Conservation (phyloP, 768 basidiomycete genomes). For the Coprinopsis strossmayeri region DNA sequence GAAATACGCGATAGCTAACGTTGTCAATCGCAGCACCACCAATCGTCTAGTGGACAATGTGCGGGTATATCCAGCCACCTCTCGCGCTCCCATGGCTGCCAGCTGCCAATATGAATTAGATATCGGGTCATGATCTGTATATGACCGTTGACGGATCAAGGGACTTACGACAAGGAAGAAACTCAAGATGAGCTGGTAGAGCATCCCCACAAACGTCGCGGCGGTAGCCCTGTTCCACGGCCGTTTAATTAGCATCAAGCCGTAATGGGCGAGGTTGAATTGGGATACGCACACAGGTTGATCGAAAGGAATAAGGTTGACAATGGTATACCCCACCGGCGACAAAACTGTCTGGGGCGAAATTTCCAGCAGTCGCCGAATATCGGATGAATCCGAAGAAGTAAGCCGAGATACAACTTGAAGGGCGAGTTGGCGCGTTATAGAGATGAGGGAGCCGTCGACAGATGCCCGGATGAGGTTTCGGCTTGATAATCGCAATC, state of each 20-base stretch:
- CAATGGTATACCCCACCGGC: constrained; percentile 41
- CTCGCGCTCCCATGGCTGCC: constrained; percentile 23
- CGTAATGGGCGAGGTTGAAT: neutral
- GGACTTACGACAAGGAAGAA: constrained; percentile 35
- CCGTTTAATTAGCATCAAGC: neutral
- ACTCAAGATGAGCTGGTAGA: constrained; percentile 43
- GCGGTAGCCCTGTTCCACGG: constrained; percentile 36
- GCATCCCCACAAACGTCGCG: constrained; percentile 46
- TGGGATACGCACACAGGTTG: constrained; percentile 45
- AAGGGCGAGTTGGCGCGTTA: constrained; percentile 29
- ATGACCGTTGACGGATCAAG: neutral
- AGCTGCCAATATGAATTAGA: constrained; percentile 18
- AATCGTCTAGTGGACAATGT: constrained; percentile 23
- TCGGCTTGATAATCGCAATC: constrained; percentile 19
- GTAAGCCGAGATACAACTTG: no score
- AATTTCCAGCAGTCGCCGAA: constrained; percentile 28
- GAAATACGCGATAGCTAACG: constrained; percentile 27
- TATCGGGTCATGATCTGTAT: neutral
- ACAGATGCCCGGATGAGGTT: constrained; percentile 27
- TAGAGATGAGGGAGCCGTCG: constrained; percentile 26
- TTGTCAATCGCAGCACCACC: constrained; percentile 23
- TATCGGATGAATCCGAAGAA: no score
- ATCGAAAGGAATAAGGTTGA: constrained; percentile 53
- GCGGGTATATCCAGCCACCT: constrained; percentile 22
- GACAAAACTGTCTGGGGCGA: constrained; percentile 45